Percentiles rank a stretch among this genome's conserved stretches.
These are phyloP conservation scores for Umbellularia californica DNA, from an alignment of 164 flowering plant species.

Conservation along the genomic window DNA sequence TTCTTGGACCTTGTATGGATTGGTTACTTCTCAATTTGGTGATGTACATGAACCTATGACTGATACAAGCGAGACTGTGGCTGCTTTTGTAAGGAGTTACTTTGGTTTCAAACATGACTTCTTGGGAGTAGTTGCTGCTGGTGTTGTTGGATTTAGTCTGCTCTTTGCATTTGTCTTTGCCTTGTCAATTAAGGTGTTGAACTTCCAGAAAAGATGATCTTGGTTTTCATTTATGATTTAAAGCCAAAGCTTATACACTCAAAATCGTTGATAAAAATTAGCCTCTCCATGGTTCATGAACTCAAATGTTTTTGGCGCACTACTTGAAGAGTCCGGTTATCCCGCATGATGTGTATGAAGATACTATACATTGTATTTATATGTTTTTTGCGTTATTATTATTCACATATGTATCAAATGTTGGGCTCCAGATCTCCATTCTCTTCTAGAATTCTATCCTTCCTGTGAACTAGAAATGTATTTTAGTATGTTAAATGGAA, in stretches of 20 bases:
- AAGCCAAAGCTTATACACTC: not conserved
- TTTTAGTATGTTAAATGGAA: too few species aligned
- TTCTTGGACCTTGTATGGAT: too few species aligned
- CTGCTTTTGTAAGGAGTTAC: constrained; percentile 23
- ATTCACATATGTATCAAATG: not conserved
- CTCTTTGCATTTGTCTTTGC: constrained; percentile 45
- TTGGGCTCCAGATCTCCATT: not conserved
- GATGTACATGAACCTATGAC: too few species aligned
- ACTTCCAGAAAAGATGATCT: constrained; percentile 43
- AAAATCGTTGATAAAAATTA: not conserved
- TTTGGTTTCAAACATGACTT: constrained; percentile 40
- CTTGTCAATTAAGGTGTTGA: constrained; percentile 37
- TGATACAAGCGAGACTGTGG: constrained; percentile 22
- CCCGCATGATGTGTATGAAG: not conserved
- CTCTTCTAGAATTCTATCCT: not conserved
- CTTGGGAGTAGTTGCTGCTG: constrained; percentile 33
- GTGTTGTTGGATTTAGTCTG: constrained; percentile 27
- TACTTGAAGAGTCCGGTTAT: not conserved
- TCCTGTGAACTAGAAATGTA: not conserved
- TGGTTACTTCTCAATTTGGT: too few species aligned
- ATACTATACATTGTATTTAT: not conserved
- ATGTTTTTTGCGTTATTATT: not conserved
- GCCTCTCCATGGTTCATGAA: not conserved
- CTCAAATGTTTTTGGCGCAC: not conserved
- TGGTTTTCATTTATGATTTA: not conserved